Evolutionary conservation across 257 asterid genomes (phyloP).

Genomic region (Lycium ferocissimum): DNA sequence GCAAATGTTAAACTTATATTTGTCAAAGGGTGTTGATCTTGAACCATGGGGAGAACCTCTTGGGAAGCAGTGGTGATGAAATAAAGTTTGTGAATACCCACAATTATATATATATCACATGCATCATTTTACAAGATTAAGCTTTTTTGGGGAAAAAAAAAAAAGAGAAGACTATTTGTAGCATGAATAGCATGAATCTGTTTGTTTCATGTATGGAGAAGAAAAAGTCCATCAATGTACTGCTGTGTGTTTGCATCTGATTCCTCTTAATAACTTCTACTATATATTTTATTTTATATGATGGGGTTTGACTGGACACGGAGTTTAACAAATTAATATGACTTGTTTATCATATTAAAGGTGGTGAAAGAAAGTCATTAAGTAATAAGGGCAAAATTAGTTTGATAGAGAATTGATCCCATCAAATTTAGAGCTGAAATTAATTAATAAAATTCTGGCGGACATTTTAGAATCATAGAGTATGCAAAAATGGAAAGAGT

Average conservation of each 20-base stretch:
- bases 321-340: slow-evolving; percentile 8
- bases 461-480: neutral
- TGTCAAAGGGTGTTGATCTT: neutral
- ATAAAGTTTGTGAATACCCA: neutral
- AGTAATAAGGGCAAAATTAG: slow-evolving; percentile 3
- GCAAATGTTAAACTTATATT: slow-evolving; percentile 9
- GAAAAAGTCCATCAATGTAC: neutral
- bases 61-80: neutral
- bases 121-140: neutral
- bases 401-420: neutral
- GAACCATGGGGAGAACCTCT: slow-evolving; percentile 11
- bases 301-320: neutral
- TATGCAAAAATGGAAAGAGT: neutral
- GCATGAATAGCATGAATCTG: neutral
- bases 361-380: neutral
- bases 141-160: neutral
- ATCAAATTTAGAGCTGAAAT: neutral
- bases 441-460: neutral
- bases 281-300: neutral
- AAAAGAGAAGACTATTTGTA: too few species aligned
- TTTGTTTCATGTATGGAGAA: neutral
- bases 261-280: neutral
- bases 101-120: neutral
- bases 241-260: neutral
- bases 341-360: neutral